A percentile compares a stretch with the other conserved stretches of the same genome.
Conservation (phyloP, 495 filamentous ascomycete genomes). For the Penicillium manginii region DNA sequence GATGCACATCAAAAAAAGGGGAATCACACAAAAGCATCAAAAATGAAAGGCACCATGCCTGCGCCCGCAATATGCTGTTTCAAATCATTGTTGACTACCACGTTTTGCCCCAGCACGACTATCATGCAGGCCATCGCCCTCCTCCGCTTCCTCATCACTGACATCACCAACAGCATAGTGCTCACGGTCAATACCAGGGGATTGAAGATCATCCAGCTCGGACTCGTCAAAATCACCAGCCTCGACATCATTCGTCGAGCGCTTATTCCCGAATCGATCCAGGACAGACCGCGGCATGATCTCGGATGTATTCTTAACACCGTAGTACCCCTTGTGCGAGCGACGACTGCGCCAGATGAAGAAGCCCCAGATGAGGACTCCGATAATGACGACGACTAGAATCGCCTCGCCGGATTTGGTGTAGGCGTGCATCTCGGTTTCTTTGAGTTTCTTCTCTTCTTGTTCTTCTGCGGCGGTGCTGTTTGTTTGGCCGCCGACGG, state of each 20-base stretch:
- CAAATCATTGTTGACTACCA: too few species aligned
- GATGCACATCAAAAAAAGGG: too few species aligned
- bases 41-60: too few species aligned
- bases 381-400: conserved; percentile 80
- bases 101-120: too few species aligned
- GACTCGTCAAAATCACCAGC: conserved; percentile 88
- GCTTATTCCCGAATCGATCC: conserved; percentile 51
- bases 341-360: conserved; percentile 82
- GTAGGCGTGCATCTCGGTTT: conserved; percentile 91
- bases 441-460: conserved; percentile 75
- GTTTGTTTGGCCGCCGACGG: conserved; percentile 87
- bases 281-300: conserved; percentile 33
- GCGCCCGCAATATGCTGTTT: too few species aligned
- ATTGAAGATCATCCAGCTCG: conserved; percentile 77
- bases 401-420: conserved; percentile 89
- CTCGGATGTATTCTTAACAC: conserved; percentile 34
- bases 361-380: conserved; percentile 78
- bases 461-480: conserved; percentile 72
- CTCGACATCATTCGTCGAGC: conserved; percentile 66
- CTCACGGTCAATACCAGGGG: conserved; percentile 40
- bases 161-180: conserved; percentile 49
- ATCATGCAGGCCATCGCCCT: neutral
- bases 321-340: conserved; percentile 49
- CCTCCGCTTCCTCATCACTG: conserved; percentile 37
- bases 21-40: too few species aligned